phyloP scores from a whole-genome alignment of 257 asterid genomes.

The Nicotiana obtusifolia region DNA sequence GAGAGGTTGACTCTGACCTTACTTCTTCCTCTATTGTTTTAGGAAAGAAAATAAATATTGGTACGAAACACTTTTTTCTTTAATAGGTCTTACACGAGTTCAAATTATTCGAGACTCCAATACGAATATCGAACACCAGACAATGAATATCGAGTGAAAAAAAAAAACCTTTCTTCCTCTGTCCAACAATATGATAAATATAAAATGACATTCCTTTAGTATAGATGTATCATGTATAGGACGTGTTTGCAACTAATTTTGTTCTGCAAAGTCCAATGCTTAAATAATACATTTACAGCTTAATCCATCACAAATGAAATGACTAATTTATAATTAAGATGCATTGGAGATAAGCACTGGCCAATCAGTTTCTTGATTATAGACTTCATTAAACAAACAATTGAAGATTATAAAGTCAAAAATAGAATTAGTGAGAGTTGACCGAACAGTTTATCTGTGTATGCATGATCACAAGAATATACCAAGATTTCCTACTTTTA shows the following conservation, averaged over 20 bases:
- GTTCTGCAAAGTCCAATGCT: not conserved
- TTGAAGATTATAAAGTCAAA: not conserved
- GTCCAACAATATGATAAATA: not conserved
- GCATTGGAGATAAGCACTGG: not conserved
- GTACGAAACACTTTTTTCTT: no score
- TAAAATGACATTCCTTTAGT: not conserved
- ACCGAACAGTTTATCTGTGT: not conserved
- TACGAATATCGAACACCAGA: no score
- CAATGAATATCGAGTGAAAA: no score
- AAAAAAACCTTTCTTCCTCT: no score
- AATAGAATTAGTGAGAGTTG: not conserved
- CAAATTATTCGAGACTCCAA: no score
- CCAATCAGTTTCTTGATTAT: not conserved
- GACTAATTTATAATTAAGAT: not conserved
- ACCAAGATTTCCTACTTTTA: not conserved
- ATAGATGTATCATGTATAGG: not conserved
- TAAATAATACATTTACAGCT: not conserved
- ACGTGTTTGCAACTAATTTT: conserved; percentile 1
- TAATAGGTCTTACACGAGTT: no score
- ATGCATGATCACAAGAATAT: conserved; percentile 6
- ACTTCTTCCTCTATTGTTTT: no score
- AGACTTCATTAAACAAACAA: not conserved
- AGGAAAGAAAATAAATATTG: no score
- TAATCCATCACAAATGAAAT: not conserved
- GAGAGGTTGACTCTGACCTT: no score